Percentiles rank a stretch among this genome's conserved stretches.
These are phyloP conservation scores for Beauveria bassiana DNA, from an alignment of 2,329 filamentous ascomycete genomes.

Conservation along the genomic window DNA sequence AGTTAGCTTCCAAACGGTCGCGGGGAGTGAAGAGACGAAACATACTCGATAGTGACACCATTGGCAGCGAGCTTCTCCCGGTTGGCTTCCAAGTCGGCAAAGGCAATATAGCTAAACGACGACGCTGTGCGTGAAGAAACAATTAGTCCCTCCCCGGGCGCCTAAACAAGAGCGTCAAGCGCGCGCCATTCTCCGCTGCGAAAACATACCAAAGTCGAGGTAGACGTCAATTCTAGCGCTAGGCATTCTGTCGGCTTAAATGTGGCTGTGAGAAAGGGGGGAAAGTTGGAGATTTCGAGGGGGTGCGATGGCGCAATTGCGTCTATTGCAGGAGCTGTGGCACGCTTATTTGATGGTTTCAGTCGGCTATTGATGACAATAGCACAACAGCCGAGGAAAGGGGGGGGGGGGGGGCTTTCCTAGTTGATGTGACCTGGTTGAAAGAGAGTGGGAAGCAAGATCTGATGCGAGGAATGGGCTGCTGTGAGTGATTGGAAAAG, in stretches of 20 bases:
- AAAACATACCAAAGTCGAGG: constrained; percentile 53
- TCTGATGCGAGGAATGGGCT: neutral
- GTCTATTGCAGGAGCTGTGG: neutral
- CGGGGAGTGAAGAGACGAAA: neutral
- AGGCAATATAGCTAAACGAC: constrained; percentile 48
- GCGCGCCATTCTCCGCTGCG: constrained; percentile 1
- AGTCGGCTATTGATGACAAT: neutral
- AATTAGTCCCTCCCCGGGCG: neutral
- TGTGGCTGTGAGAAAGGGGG: neutral
- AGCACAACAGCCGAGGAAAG: neutral
- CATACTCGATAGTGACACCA: constrained; percentile 59
- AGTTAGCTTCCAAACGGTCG: neutral
- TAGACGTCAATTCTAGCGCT: constrained; percentile 58
- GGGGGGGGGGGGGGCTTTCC: neutral
- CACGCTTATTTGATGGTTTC: neutral
- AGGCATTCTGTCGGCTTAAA: constrained; percentile 36
- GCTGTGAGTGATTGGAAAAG: neutral
- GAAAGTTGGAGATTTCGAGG: neutral
- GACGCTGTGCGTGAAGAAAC: constrained; percentile 44
- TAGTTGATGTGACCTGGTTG: neutral
- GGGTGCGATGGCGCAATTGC: neutral
- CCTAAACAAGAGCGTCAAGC: neutral
- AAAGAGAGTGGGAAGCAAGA: neutral
- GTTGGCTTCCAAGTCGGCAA: constrained; percentile 52
- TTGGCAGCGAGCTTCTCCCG: constrained; percentile 46